Conservation (phyloP, 352 stramenopile species). For the Globisporangium okanoganense region DNA sequence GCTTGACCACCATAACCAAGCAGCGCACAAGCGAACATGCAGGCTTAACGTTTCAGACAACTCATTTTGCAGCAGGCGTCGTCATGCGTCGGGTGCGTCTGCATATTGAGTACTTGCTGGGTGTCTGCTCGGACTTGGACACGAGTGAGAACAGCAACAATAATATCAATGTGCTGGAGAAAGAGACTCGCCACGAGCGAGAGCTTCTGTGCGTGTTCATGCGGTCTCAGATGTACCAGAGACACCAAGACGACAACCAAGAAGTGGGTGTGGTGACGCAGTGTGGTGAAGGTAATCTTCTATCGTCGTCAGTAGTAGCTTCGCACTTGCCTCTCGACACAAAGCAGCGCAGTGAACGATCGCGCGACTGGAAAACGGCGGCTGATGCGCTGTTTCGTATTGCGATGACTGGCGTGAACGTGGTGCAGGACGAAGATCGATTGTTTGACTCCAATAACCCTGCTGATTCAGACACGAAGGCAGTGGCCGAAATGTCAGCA, state of each 20-base stretch:
- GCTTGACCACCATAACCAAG: slow-evolving; percentile 30
- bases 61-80: slow-evolving; percentile 33
- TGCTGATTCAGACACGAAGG: not conserved
- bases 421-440: not conserved
- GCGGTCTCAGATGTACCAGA: slow-evolving; percentile 53
- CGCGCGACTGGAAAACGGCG: slow-evolving; percentile 25
- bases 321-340: not conserved
- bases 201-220: slow-evolving; percentile 28
- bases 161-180: not conserved
- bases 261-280: not conserved
- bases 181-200: slow-evolving; percentile 8
- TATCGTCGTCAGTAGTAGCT: not conserved
- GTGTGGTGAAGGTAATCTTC: not conserved
- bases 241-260: slow-evolving; percentile 40
- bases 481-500: not conserved
- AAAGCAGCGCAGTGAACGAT: not conserved
- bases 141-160: not conserved
- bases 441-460: not conserved
- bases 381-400: slow-evolving; percentile 34
- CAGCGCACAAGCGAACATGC: slow-evolving; percentile 11
- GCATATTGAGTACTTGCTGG: slow-evolving; percentile 39
- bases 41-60: not conserved
- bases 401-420: slow-evolving; percentile 28
- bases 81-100: slow-evolving; percentile 41
- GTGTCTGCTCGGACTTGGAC: slow-evolving; percentile 8